phyloP scores from a whole-genome alignment of 768 basidiomycete genomes.

The Kwoniella bestiolae region DNA sequence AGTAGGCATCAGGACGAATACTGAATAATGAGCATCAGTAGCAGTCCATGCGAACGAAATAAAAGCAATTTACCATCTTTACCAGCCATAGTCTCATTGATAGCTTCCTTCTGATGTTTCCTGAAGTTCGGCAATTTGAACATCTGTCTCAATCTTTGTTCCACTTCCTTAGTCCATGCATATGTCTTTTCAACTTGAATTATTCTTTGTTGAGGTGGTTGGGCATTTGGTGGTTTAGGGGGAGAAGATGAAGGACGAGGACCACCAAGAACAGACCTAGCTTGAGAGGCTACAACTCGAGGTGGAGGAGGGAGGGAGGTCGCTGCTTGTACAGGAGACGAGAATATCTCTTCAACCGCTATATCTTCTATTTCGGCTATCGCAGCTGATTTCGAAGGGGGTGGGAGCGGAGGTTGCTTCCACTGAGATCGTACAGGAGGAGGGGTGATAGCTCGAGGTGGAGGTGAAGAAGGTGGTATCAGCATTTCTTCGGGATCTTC shows the following conservation, averaged over 20 bases:
- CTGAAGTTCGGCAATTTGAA: constrained; percentile 77
- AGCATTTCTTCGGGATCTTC: constrained; percentile 20
- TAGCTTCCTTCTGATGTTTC: constrained; percentile 81
- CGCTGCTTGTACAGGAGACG: constrained; percentile 9
- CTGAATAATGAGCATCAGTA: constrained; percentile 50
- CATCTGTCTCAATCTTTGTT: constrained; percentile 62
- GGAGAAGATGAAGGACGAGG: constrained; percentile 29
- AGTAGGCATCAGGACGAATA: constrained; percentile 95
- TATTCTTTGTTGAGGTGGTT: constrained; percentile 13
- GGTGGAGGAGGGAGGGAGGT: constrained; percentile 13
- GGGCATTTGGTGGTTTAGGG: not conserved
- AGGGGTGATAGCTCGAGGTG: constrained; percentile 12
- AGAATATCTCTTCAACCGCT: constrained; percentile 31
- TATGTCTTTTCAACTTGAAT: constrained; percentile 37
- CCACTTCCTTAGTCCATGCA: constrained; percentile 63
- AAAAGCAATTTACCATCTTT: constrained; percentile 62
- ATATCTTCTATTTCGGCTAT: constrained; percentile 36
- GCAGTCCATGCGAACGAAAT: not conserved
- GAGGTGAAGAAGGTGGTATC: constrained; percentile 41
- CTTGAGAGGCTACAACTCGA: constrained; percentile 17
- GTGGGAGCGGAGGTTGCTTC: not conserved
- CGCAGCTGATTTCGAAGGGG: constrained; percentile 7
- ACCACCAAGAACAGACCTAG: constrained; percentile 17
- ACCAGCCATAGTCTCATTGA: constrained; percentile 75
- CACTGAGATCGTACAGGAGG: constrained; percentile 13